Evolutionary conservation across 2,329 filamentous ascomycete species (phyloP).

Genomic region (Acephala macrosclerotiorum): DNA sequence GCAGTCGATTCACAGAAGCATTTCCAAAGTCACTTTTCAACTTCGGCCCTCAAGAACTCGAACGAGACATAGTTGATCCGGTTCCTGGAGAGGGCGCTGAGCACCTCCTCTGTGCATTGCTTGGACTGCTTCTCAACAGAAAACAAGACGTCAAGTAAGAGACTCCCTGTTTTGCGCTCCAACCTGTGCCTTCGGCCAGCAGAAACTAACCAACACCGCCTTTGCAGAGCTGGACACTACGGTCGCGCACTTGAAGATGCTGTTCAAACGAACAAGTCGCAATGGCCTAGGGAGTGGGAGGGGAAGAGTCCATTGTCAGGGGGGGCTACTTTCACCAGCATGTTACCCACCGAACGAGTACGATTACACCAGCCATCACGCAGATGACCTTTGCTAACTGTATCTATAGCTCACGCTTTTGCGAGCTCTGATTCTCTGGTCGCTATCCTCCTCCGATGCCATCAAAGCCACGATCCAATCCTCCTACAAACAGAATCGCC

Average conservation of each 20-base stretch:
- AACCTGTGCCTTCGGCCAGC: background rate
- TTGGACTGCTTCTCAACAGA: slow-evolving; percentile 89
- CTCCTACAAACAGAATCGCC: slow-evolving; percentile 86
- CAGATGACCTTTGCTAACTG: slow-evolving; percentile 21
- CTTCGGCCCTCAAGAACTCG: slow-evolving; percentile 94
- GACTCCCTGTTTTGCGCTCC: slow-evolving; percentile 13
- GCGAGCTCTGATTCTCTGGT: slow-evolving; percentile 85
- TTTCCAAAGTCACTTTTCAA: slow-evolving; percentile 88
- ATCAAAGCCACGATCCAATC: slow-evolving; percentile 84
- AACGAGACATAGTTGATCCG: slow-evolving; percentile 80
- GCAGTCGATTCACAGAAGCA: slow-evolving; percentile 87
- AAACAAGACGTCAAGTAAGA: slow-evolving; percentile 99
- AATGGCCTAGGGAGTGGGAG: slow-evolving; percentile 89
- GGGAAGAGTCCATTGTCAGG: slow-evolving; percentile 84
- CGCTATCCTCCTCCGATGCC: slow-evolving; percentile 84
- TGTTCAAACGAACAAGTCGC: slow-evolving; percentile 79
- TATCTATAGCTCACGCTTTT: slow-evolving; percentile 76
- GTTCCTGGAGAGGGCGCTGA: slow-evolving; percentile 86
- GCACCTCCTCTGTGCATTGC: slow-evolving; percentile 85
- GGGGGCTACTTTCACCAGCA: slow-evolving; percentile 79
- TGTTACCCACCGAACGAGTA: slow-evolving; percentile 85
- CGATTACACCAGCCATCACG: slow-evolving; percentile 32
- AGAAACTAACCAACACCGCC: slow-evolving; percentile 34
- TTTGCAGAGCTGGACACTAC: slow-evolving; percentile 84
- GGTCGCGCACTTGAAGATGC: slow-evolving; percentile 93